Base-by-base conservation (phyloP, 306 rosid species). In the Cucurbita argyrosperma region DNA sequence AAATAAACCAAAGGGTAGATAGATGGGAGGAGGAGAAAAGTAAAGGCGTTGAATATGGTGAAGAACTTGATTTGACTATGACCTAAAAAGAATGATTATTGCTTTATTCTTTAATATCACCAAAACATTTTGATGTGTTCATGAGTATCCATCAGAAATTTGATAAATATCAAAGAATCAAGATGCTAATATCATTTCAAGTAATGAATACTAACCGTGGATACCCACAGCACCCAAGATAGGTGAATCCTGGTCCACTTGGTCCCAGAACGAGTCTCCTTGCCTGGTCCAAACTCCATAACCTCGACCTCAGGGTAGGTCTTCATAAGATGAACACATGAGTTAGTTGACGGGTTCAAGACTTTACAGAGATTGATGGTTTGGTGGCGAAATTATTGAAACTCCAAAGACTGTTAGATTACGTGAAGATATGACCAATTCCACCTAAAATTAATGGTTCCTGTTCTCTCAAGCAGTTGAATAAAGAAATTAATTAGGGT, bases 391-490 rank as follows among this genome's bases (percentile, higher is more conserved):
- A 23, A 68, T 46, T 26, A 68, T 47, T 19, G 21, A 68, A 67
- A 68, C 26, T 46, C 74, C 58, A 23, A 26, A 9, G 18, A 68
- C 38, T 49, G 56, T 12, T 46, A 21, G 21, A 11, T 45, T 45
- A 46, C 56, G 47, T 7, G 30, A 23, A 68, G 52, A 68, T 68
- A 68, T 49, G 74, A 68, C 74, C 74, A 47, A 68, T 47, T 68
- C 74, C 21, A 68, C 42, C 58, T 43, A 49, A 47, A 47, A 49
- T n/a, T 26, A 3, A 23, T 3, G 37, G 57, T 68, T 50, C 43
- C 74, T 43, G 74, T 68, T 68, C 14, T 49, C 45, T 64, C 23
- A 68, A 68, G 74, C 58, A 13, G 74, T 47, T 68, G 74, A 68
- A 68, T 68, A 49, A 47, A 11, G 58, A 26, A 68, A 26, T 66